Evolutionary conservation across 1,284 basidiomycete species (phyloP).

Genomic region (Cryptococcus wingfieldii): DNA sequence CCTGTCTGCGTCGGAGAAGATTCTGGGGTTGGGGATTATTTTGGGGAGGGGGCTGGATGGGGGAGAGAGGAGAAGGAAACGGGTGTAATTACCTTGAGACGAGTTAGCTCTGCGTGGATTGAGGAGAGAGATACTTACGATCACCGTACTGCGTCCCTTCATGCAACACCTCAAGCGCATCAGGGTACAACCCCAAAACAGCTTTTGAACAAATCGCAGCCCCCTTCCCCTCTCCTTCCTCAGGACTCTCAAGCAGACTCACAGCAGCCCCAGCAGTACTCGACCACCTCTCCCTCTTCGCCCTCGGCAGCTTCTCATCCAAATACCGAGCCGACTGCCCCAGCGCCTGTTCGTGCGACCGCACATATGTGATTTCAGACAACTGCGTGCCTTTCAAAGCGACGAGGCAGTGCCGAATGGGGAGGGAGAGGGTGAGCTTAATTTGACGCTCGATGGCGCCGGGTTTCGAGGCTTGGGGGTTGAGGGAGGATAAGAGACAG

Average conservation of each 20-base stretch:
- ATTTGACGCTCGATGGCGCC: background rate
- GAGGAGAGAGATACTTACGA: constrained; percentile 25
- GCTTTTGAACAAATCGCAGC: constrained; percentile 46
- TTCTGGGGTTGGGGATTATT: background rate
- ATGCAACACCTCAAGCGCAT: constrained; percentile 30
- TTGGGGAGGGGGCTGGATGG: background rate
- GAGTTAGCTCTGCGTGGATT: background rate
- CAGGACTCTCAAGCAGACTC: constrained; percentile 17
- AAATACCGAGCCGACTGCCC: constrained; percentile 45
- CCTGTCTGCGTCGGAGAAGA: background rate
- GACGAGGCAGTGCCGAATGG: constrained; percentile 44
- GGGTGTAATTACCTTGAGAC: constrained; percentile 44
- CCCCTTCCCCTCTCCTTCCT: constrained; percentile 15
- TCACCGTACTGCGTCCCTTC: constrained; percentile 42
- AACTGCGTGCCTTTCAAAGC: constrained; percentile 28
- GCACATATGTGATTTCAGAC: constrained; percentile 37
- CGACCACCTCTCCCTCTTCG: constrained; percentile 23
- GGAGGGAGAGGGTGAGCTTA: constrained; percentile 18
- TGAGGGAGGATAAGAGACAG: constrained; percentile 22
- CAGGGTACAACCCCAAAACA: constrained; percentile 22
- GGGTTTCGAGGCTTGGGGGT: background rate
- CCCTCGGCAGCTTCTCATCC: constrained; percentile 25
- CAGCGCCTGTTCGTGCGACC: constrained; percentile 49
- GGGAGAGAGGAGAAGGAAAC: constrained; percentile 39
- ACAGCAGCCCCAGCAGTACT: constrained; percentile 46